Conservation (phyloP, 108 stramenopile genomes). For the Skeletonema menzelii region DNA sequence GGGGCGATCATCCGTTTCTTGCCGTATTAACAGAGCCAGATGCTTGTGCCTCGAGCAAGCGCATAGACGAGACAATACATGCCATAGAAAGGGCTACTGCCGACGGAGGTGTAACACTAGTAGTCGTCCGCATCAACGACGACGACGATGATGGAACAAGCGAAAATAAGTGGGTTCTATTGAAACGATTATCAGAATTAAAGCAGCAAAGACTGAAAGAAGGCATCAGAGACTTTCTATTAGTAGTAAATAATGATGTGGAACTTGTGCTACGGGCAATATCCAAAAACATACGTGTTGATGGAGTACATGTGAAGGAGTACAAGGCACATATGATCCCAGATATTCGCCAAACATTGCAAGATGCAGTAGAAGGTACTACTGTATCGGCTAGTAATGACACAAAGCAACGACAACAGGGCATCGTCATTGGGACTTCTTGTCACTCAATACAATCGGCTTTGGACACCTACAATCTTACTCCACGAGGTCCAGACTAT, state of each 20-base stretch:
- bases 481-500: constrained; percentile 57
- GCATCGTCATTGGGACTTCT: constrained; percentile 67
- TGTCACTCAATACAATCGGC: constrained; percentile 69
- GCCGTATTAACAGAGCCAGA: constrained; percentile 80
- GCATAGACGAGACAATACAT: constrained; percentile 48
- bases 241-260: constrained; percentile 71
- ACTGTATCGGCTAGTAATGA: not conserved
- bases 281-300: constrained; percentile 28
- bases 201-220: constrained; percentile 3
- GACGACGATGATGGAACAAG: constrained; percentile 6
- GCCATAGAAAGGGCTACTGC: constrained; percentile 54
- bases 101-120: constrained; percentile 42
- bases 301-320: constrained; percentile 85
- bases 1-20: constrained; percentile 52
- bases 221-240: constrained; percentile 18
- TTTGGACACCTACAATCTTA: constrained; percentile 17
- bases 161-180: constrained; percentile 17
- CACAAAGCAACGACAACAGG: not conserved
- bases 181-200: constrained; percentile 44
- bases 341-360: constrained; percentile 44
- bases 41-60: constrained; percentile 55
- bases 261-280: constrained; percentile 42
- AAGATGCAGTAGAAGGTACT: not conserved
- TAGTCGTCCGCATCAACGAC: constrained; percentile 57
- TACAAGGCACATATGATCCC: constrained; percentile 55